Evolutionary conservation across 768 basidiomycete genomes (phyloP), one percentile per base, ranked within the genome.

Genomic region (Suillus spraguei): DNA sequence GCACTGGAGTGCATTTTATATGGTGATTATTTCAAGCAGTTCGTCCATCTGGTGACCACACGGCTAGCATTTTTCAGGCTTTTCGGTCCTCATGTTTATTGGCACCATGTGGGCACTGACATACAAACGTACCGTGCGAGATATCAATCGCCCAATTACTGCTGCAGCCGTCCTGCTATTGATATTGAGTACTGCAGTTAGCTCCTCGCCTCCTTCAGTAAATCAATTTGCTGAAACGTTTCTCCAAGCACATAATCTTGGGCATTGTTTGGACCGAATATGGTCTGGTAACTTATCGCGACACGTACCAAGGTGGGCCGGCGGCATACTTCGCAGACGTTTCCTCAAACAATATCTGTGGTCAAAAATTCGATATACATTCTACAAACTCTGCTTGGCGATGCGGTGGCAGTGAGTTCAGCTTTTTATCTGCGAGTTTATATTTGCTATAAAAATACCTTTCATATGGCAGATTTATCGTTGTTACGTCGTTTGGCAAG

Each of bases 331-430:
- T 50, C 8, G 49, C 24, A 28, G 49, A 69, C 41, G 58, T 61
- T 10, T 66, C n/a, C 67, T 42, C 60, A 74, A 47, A 52, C 53
- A 10, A 70, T 68, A 2, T 71, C 70, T 52, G 50, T 71, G 22
- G 67, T 70, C 60, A 73, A 73, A 49, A 71, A 66, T 55, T 65
- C 63, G 1, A 58, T 73, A 6, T 71, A 69, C 54, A 38, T 41
- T 32, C 2, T 68, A 2, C 66, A 68, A 54, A 63, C 62, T n/a
- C 59, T 63, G 11, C 42, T 63, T 24, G 62, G 62, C 16, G 62
- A 63, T 33, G 62, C 44, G 24, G 59, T 63, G 9, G 62, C 59
- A 2, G 62, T 63, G 9, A 32, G 62, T 63, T 36, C 7, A n/a
- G 8, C 10, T 44, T 14, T 14, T 41, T n/a, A 17, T 47, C 22